These are phyloP conservation scores for Vachellia collinsii DNA, from an alignment of 306 rosid genomes.

Conservation along the genomic window DNA sequence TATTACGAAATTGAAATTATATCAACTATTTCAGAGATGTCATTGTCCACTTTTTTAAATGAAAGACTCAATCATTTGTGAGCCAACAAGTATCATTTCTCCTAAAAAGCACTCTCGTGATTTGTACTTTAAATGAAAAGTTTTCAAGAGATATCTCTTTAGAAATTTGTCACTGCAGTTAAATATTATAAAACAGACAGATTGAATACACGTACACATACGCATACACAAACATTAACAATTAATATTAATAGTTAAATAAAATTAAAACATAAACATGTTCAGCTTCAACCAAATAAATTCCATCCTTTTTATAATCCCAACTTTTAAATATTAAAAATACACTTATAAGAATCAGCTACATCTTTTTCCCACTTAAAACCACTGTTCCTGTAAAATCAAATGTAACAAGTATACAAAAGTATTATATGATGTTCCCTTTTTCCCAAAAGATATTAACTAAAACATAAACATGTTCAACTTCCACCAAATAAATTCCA, in stretches of 20 bases:
- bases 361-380: background rate
- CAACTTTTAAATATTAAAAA: background rate
- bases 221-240: background rate
- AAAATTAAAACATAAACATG: background rate
- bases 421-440: background rate
- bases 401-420: background rate
- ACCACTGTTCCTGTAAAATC: background rate
- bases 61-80: background rate
- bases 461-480: background rate
- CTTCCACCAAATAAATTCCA: background rate
- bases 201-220: background rate
- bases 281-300: background rate
- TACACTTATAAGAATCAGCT: background rate
- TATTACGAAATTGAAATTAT: background rate
- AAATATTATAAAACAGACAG: background rate
- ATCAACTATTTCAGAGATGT: background rate
- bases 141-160: background rate
- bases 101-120: background rate
- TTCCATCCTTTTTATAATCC: background rate
- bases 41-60: background rate
- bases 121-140: background rate
- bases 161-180: background rate
- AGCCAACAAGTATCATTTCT: background rate
- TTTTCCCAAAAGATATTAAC: background rate
- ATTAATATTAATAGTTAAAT: background rate